Conservation (phyloP, 2,329 filamentous ascomycete species). For the Venturia nashicola region DNA sequence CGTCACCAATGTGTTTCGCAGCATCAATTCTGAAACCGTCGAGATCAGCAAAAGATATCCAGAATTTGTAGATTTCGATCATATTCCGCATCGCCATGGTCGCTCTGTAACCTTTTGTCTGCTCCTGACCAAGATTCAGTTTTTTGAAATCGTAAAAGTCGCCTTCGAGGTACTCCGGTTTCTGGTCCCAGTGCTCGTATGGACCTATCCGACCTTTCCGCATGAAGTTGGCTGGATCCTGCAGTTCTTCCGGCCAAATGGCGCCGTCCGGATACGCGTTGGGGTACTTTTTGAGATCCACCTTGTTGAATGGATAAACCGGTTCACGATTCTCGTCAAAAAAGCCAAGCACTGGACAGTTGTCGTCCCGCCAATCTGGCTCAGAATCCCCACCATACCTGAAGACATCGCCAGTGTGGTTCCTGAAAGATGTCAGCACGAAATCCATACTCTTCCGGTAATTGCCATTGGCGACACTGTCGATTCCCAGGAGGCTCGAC, state of each 20-base stretch:
- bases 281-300: neutral
- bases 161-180: slow-evolving; percentile 15
- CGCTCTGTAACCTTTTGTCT: slow-evolving; percentile 11
- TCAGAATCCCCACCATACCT: slow-evolving; percentile 5
- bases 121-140: slow-evolving; percentile 13
- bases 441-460: neutral
- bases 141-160: slow-evolving; percentile 17
- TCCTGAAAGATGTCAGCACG: slow-evolving; percentile 12
- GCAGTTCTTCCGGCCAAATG: slow-evolving; percentile 16
- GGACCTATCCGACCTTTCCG: slow-evolving; percentile 13
- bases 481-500: neutral
- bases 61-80: slow-evolving; percentile 16
- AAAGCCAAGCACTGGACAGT: neutral
- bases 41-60: slow-evolving; percentile 15
- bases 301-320: neutral
- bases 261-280: slow-evolving; percentile 12
- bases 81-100: slow-evolving; percentile 13
- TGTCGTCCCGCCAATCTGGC: neutral
- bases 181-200: slow-evolving; percentile 13
- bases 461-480: neutral
- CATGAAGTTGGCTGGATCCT: slow-evolving; percentile 10
- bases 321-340: slow-evolving; percentile 12
- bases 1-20: slow-evolving; percentile 16
- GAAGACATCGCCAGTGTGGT: slow-evolving; percentile 12
- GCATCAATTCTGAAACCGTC: slow-evolving; percentile 16